Conservation (phyloP, 2,329 filamentous ascomycete species). For the Cladophialophora exuberans region DNA sequence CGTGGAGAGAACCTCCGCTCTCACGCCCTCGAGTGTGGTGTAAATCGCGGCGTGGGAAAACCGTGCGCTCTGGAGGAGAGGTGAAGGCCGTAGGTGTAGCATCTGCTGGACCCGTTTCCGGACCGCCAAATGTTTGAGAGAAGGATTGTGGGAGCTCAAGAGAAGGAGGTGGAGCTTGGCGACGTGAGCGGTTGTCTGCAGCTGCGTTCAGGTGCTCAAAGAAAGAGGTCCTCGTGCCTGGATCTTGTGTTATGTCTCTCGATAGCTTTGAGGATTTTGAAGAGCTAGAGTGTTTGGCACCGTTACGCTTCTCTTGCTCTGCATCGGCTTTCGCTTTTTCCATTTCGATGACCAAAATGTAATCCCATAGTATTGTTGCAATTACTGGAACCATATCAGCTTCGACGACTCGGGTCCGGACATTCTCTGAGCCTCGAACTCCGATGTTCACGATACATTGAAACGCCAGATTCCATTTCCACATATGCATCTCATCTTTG, state of each 20-base stretch:
- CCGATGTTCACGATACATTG: slow-evolving; percentile 99
- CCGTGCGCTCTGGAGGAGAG: slow-evolving; percentile 72
- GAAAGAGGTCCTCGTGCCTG: slow-evolving; percentile 41
- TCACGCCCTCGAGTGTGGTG: slow-evolving; percentile 51
- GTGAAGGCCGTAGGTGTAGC: slow-evolving; percentile 66
- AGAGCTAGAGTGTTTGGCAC: slow-evolving; percentile 36
- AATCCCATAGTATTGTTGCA: slow-evolving; percentile 96
- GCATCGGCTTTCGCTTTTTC: slow-evolving; percentile 82
- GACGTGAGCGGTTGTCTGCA: slow-evolving; percentile 61
- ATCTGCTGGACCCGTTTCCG: slow-evolving; percentile 60
- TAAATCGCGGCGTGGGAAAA: slow-evolving; percentile 58
- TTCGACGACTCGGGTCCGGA: slow-evolving; percentile 93
- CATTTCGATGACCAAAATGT: slow-evolving; percentile 94
- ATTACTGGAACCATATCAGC: slow-evolving; percentile 99
- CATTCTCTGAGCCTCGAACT: slow-evolving; percentile 89
- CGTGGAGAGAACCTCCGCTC: slow-evolving; percentile 49
- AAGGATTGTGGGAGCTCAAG: slow-evolving; percentile 73
- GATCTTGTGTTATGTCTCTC: slow-evolving; percentile 35
- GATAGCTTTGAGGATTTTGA: slow-evolving; percentile 38
- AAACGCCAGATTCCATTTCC: slow-evolving; percentile 99
- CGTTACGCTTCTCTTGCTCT: slow-evolving; percentile 60
- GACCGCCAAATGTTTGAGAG: slow-evolving; percentile 45
- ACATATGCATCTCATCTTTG: slow-evolving; percentile 99
- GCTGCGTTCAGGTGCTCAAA: slow-evolving; percentile 59
- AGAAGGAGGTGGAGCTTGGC: slow-evolving; percentile 80